A percentile compares a stretch with the other conserved stretches of the same genome.
Conservation (phyloP, 495 filamentous ascomycete species). For the Aspergillus homomorphus region DNA sequence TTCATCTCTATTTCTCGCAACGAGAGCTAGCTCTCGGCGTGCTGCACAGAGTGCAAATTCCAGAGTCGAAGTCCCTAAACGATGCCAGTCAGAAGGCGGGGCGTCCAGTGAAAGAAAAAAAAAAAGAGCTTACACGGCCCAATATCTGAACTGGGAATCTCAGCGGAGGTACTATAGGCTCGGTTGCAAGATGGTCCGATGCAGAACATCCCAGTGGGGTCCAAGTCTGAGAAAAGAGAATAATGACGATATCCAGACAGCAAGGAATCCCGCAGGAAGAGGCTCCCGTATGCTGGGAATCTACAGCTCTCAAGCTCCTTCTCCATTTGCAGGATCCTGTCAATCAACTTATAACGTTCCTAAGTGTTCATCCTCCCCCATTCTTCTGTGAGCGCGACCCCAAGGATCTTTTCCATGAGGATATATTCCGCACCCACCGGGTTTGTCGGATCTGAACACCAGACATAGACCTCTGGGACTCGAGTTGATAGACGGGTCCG, state of each 20-base stretch:
- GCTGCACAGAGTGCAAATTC: neutral
- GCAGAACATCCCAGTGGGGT: slow-evolving; percentile 15
- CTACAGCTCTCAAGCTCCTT: slow-evolving; percentile 21
- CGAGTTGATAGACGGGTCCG: slow-evolving; percentile 21
- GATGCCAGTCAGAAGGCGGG: neutral
- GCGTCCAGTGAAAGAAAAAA: neutral
- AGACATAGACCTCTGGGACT: slow-evolving; percentile 28
- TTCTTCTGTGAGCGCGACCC: slow-evolving; percentile 18
- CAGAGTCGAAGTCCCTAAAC: neutral
- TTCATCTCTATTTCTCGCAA: too few relatives aligned
- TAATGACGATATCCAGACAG: slow-evolving; percentile 9
- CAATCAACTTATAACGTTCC: slow-evolving; percentile 20
- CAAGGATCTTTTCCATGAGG: slow-evolving; percentile 31
- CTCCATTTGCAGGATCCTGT: slow-evolving; percentile 27
- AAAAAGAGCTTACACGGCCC: slow-evolving; percentile 16
- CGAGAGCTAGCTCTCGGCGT: neutral
- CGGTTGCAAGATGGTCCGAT: slow-evolving; percentile 21
- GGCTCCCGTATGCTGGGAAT: slow-evolving; percentile 27
- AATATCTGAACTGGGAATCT: slow-evolving; percentile 8
- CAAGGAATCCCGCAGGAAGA: slow-evolving; percentile 22
- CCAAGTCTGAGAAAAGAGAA: slow-evolving; percentile 15
- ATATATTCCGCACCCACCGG: slow-evolving; percentile 37
- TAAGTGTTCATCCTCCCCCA: slow-evolving; percentile 22
- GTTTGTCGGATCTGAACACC: slow-evolving; percentile 26
- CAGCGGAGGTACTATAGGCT: neutral